A percentile compares a stretch with the other conserved stretches of the same genome.
These are phyloP conservation scores for Echinochloa phyllopogon DNA, from an alignment of 176 grass and related monocot species.

Conservation along the genomic window DNA sequence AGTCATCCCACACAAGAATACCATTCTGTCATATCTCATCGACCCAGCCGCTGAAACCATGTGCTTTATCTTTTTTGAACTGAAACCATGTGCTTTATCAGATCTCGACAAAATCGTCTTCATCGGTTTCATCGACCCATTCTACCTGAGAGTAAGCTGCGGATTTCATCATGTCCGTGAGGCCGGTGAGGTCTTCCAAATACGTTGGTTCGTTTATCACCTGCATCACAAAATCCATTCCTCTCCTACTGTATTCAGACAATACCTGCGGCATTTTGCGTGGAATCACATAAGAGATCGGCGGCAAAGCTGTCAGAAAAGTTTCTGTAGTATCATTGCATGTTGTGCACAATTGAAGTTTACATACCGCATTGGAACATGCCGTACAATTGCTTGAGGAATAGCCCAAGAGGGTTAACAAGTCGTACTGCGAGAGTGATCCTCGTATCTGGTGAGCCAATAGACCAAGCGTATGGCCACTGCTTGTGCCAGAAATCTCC, in stretches of 20 bases:
- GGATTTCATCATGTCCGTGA: slow-evolving; percentile 85
- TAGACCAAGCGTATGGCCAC: slow-evolving; percentile 56
- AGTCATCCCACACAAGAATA: background rate
- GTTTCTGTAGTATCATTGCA: background rate
- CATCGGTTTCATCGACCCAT: slow-evolving; percentile 69
- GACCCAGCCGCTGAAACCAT: background rate
- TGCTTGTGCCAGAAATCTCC: slow-evolving; percentile 64
- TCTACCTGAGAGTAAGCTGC: slow-evolving; percentile 57
- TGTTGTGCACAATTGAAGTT: slow-evolving; percentile 23
- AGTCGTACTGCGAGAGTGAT: slow-evolving; percentile 71
- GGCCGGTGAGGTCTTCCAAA: slow-evolving; percentile 85
- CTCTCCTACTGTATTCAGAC: slow-evolving; percentile 74
- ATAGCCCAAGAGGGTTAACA: slow-evolving; percentile 83
- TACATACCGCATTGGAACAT: slow-evolving; percentile 75
- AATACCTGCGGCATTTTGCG: slow-evolving; percentile 64
- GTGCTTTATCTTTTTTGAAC: slow-evolving; percentile 19
- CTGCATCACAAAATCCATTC: slow-evolving; percentile 84
- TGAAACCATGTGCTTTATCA: slow-evolving; percentile 28
- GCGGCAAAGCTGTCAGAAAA: background rate
- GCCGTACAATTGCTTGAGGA: slow-evolving; percentile 87
- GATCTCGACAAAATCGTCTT: slow-evolving; percentile 41
- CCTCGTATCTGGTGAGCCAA: slow-evolving; percentile 94
- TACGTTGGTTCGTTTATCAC: slow-evolving; percentile 94
- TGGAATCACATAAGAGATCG: background rate
- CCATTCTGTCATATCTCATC: too few species aligned